Evolutionary conservation across 805 yeast genomes (phyloP).

Genomic region (Pichia nakasei): DNA sequence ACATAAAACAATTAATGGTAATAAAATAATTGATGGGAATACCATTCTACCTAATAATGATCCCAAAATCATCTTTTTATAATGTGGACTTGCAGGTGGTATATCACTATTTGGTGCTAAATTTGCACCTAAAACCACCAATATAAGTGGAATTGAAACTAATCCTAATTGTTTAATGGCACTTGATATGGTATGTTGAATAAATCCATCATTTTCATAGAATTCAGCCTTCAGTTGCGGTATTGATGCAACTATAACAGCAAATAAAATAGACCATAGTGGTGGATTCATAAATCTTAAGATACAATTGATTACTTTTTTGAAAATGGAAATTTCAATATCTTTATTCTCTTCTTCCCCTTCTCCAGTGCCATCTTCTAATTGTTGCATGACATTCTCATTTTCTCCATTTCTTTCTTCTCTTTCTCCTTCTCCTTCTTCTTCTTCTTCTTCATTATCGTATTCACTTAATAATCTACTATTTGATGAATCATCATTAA

Average conservation of each 20-base stretch:
- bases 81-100: conserved; percentile 57
- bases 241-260: conserved; percentile 62
- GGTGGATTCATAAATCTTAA: conserved; percentile 62
- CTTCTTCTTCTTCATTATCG: background rate
- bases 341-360: conserved; percentile 2
- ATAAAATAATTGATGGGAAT: conserved; percentile 55
- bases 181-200: conserved; percentile 55
- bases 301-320: conserved; percentile 9
- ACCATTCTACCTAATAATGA: conserved; percentile 73
- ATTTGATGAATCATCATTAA: background rate
- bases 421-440: background rate
- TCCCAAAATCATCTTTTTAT: conserved; percentile 55
- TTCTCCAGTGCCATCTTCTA: background rate
- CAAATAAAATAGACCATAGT: conserved; percentile 61
- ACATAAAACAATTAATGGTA: conserved; percentile 56
- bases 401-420: background rate
- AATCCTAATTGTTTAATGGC: conserved; percentile 60
- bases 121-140: conserved; percentile 73
- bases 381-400: background rate
- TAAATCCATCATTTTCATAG: conserved; percentile 50
- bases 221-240: conserved; percentile 49
- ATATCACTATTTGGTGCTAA: conserved; percentile 59
- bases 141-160: conserved; percentile 69
- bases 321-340: background rate
- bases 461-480: background rate